Evolutionary conservation across 768 basidiomycete species (phyloP), one percentile per base, ranked within the genome.

Genomic region (Pleurotus sapidus): DNA sequence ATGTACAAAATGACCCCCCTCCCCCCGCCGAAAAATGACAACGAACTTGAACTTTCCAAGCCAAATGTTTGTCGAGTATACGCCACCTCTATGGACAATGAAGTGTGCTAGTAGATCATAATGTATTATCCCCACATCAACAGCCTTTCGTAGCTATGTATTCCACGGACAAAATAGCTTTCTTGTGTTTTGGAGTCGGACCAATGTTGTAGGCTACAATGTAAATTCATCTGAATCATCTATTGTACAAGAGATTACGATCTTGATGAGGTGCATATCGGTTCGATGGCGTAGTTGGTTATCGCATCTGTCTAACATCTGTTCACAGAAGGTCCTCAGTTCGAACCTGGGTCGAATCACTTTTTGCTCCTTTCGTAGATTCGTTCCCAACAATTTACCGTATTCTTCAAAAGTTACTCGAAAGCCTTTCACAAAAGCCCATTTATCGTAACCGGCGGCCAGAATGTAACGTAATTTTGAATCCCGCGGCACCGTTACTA

Each of bases 301-400:
- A 87, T 87, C 84, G 82, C 84, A 84, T 86, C 83, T 84, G 85
- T 86, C 84, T 86, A 84, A 87, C 84, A 86, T 34, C 11, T 4
- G 30, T 34, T 34, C 84, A 84, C 84, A 84, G 84, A 83, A 84
- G 84, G 83, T 81, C 84, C 77, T 73, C 83, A 79, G 84, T 84
- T 85, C 82, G 83, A 85, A 67, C 82, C 83, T 78, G 82, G 80
- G 72, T 82, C 81, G 72, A 75, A 67, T 72, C 68, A 77, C 64
- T 65, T 57, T 61, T 47, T 34, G 30, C 30, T 34, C 30, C 30
- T 34, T 34, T 11, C 30, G 30, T 34, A 34, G 30, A 30, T 30
- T 30, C 1, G 27, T 30, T 30, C 27, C 27, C 27, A 30, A 30
- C 27, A 11, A 30, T 11, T 30, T 34, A 34, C 30, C 11, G 30